These are phyloP conservation scores for Boletellus emodensis DNA, from an alignment of 768 basidiomycete genomes.

Conservation along the genomic window DNA sequence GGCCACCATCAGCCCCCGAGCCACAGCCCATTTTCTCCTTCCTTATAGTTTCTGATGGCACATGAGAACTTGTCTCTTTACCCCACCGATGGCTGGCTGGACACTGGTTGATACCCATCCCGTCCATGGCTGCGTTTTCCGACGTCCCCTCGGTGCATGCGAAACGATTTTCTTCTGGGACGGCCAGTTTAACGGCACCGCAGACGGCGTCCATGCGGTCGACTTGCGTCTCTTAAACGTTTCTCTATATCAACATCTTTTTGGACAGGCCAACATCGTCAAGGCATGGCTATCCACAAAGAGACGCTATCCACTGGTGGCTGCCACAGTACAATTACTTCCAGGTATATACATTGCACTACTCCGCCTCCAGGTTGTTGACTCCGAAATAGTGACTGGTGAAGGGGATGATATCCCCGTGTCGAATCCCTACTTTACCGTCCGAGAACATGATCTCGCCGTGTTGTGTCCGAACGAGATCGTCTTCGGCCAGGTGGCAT, in stretches of 20 bases:
- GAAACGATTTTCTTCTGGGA: background rate
- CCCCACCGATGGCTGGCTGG: background rate
- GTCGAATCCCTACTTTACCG: constrained; percentile 31
- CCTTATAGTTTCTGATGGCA: too few species aligned
- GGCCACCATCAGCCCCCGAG: too few species aligned
- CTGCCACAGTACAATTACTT: background rate
- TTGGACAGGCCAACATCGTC: background rate
- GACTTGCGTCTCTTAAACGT: background rate
- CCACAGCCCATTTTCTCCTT: too few species aligned
- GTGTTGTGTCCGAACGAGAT: constrained; percentile 37
- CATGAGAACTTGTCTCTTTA: too few species aligned
- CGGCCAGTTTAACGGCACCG: background rate
- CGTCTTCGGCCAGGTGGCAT: constrained; percentile 29
- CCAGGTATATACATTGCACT: background rate
- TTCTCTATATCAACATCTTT: background rate
- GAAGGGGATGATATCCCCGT: background rate
- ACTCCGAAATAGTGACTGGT: background rate
- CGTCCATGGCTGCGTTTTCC: background rate
- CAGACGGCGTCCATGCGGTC: background rate
- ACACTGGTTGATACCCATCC: background rate
- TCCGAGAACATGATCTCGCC: constrained; percentile 36
- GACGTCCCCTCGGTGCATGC: background rate
- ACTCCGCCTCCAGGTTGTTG: background rate
- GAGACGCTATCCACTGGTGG: background rate
- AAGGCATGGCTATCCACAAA: constrained; percentile 2